phyloP scores from a whole-genome alignment of 129 eudicot genomes.

The Helianthus tuberosus region DNA sequence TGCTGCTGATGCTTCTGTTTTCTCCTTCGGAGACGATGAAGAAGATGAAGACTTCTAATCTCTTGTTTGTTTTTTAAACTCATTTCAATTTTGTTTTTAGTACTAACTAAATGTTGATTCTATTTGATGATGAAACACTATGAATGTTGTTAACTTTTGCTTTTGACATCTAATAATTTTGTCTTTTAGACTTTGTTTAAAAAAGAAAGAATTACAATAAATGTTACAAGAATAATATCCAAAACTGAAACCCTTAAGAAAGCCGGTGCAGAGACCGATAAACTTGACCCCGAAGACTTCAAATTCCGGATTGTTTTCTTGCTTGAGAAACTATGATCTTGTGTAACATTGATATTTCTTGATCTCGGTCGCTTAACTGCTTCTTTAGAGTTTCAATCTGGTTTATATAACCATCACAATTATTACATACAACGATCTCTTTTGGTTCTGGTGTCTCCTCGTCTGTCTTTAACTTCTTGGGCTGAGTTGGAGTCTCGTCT shows the following conservation, averaged over 20 bases:
- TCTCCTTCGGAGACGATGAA: constrained; percentile 93
- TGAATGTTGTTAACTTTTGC: constrained; percentile 3
- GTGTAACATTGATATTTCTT: constrained; percentile 60
- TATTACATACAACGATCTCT: constrained; percentile 15
- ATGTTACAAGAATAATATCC: background rate
- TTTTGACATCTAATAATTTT: no score
- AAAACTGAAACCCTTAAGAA: background rate
- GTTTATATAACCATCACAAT: constrained; percentile 45
- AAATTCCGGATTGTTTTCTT: constrained; percentile 62
- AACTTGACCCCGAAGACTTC: background rate
- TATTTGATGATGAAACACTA: background rate
- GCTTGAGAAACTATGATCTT: constrained; percentile 63
- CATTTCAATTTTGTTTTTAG: background rate
- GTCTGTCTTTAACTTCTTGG: constrained; percentile 57
- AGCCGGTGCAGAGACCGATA: no score
- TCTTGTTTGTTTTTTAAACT: background rate
- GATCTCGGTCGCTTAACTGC: constrained; percentile 52
- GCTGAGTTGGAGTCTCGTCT: constrained; percentile 32
- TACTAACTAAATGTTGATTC: background rate
- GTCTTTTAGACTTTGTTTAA: background rate
- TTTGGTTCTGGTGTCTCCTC: constrained; percentile 17
- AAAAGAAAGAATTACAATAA: background rate
- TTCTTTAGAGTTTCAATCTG: constrained; percentile 51
- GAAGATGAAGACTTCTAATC: constrained; percentile 51
- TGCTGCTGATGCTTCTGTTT: constrained; percentile 98